Base-by-base conservation (phyloP, 805 yeast genomes). In the Starmerella scarabaei region DNA sequence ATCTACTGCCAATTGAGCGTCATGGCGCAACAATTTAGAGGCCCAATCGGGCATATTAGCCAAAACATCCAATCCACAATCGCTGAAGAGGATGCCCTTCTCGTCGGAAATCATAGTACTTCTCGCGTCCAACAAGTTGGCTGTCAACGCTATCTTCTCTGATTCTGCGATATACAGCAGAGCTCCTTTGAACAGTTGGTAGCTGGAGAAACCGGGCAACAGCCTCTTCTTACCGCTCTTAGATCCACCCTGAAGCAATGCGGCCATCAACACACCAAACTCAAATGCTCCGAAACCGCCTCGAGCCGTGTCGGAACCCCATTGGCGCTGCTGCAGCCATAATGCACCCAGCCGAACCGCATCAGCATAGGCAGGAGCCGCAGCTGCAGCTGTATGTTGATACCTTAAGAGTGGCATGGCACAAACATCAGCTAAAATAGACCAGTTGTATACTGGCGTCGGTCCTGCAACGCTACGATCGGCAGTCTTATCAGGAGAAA, bases 201-300 rank as follows among this genome's bases (percentile, higher is more conserved):
- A 91, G 18, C 93, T 79, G 3, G 94, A 84, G 58, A 80, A 88
- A 0, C 97, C 98, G 51, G 77, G 79, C 29, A 85, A 59, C 40
- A 91, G 65, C 19, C 84, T 77, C 53, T 76, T 80, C 52, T 77
- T 79, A 12, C 93, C 91, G 49, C 67, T 68, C 5, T 64, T 59
- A 50, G 93, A 93, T 6, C 65, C 64, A 51, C 95, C 95, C 45
- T 77, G 75, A 32, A 91, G 64, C 39, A 91, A 62, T 1, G 85
- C 80, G 31, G 93, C 77, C 76, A 84, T 73, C 37, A 88, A 59
- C 29, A 79, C 63, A 23, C 85, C 77, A 58, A 85, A 85, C 62
- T 91, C 97, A 57, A 84, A 84, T 51, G 79, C 81, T 11, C 97
- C 97, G 59, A 91, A 88, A 0, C 97, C 97, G 32, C 71, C 66